Evolutionary conservation across 371 early-diverging fungal species (phyloP), one percentile per base, ranked within the genome.

Genomic region (Apophysomyces trapeziformis): DNA sequence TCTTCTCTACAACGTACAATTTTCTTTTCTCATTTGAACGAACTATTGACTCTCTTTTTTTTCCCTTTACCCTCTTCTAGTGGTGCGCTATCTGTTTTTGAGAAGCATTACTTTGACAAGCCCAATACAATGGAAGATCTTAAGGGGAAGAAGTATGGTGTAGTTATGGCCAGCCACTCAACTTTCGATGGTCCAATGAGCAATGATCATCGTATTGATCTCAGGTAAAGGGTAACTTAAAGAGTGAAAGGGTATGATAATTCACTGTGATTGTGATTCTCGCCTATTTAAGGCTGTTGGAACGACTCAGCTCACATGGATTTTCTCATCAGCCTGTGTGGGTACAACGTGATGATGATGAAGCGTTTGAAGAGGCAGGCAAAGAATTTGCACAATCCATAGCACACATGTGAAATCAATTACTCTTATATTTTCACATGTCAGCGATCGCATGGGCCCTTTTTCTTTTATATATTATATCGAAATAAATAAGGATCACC

Each of bases 51-150:
- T 2, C 54, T 41, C 7, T 26, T 7, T 13, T 21, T n/a, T 46
- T 56, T 44, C 18, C 1, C 36, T 38, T 59, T 37, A 69, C 32
- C 32, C 2, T 45, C 1, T 60, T 37, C 12, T 37, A 73, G 73
- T 59, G 73, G 73, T 16, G 56, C 67, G 14, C 57, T 73, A 4
- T 73, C 73, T 7, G 57, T 73, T 5, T 73, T 73, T 65, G 73
- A 73, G 41, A 73, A 73, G 18, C 73, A 69, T 26, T 67, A 62
- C 43, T 63, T 69, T 18, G 44, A 64, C 26, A 38, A 66, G 5
- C 45, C 45, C 18, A 54, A 64, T 39, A 61, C 56, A 18, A 43
- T 21, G 7, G 66, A 68, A 21, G 21, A 50, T 9, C 38, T 69
- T 26, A 26, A 63, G 44, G 73, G 67, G 6, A 73, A 73, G 36